Base-by-base conservation (phyloP, 306 rosid genomes). In the Rosa multiflora region DNA sequence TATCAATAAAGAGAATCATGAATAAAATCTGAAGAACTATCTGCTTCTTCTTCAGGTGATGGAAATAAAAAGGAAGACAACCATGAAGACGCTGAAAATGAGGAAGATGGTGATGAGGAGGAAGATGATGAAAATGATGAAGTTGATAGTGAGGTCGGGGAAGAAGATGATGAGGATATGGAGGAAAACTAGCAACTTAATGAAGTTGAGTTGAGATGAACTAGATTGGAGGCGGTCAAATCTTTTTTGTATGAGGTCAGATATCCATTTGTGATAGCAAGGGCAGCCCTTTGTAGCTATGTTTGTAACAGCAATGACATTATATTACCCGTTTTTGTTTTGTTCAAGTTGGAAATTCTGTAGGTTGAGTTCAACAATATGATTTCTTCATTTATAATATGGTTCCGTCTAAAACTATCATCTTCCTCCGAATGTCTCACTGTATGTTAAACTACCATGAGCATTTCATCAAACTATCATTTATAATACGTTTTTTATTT, bases 51-150 rank as follows among this genome's bases (percentile, higher is more conserved):
- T 10, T 80, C 64, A 86, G 97, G 37, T 63, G 89, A 88, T 62
- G 88, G 88, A 48, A 79, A 89, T 88, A 86, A 83, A 74, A 44
- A 74, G 82, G 79, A 73, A 66, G 83, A 87, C 10, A 39, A 77
- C 20, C 73, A 75, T 14, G 61, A 58, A 23, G 83, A 73, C 14
- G 73, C 56, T 20, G 81, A 87, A 51, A 81, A 82, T 29, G 10
- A 64, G 35, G 82, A 87, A n/a, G n/a, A n/a, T n/a, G n/a, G n/a
- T n/a, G n/a, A n/a, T n/a, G n/a, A n/a, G n/a, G n/a, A n/a, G n/a
- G n/a, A n/a, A n/a, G 80, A 81, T 21, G 82, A 58, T 23, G 79
- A 58, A 29, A 82, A 79, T 44, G 37, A 67, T 3, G 82, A 86
- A 49, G 88, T 64, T 21, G 85, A 78, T 29, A 62, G 70, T 55